Base-by-base conservation (phyloP, 768 basidiomycete species). In the Leccinum variicolor region DNA sequence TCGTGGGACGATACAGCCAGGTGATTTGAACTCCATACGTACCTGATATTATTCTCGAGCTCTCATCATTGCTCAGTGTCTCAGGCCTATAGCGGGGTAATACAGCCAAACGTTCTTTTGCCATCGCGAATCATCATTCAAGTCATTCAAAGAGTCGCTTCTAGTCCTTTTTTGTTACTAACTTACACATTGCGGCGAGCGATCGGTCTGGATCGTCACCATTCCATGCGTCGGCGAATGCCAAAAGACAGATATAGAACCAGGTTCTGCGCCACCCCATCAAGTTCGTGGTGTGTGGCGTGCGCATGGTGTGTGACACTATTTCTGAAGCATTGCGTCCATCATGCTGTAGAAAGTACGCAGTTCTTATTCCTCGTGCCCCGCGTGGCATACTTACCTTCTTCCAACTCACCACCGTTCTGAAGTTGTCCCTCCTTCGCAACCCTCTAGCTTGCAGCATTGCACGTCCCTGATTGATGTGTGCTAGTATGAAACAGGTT, bases 401-500 rank as follows among this genome's bases (percentile, higher is more conserved):
- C 14, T 21, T 36, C 25, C 28, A 6, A 3, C 45, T 26, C 52
- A 4, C 33, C 21, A 33, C n/a, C n/a, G 39, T 19, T 25, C 3
- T 33, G 53, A 36, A 33, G 19, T 14, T 19, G 17, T 41, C 29
- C 41, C 10, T 23, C 34, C 59, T 33, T 47, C 33, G 6, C 26
- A 23, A 2, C 28, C 25, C 34, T 28, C 51, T 14, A 49, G 49
- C 14, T 49, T 21, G 36, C 19, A 19, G 36, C 36, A n/a, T 21
- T 6, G 28, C 33, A 28, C 47, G 31, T 10, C 26, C 11, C 28
- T 26, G 31, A 51, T 54, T 9, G 21, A 67, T 65, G 66, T 66
- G 65, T 50, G 3, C 64, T 13, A 6, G 23, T 26, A 56, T n/a
- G 2, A 60, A 46, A 50, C 57, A 62, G 63, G 65, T 66, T n/a